Base-by-base conservation (phyloP, 2,329 filamentous ascomycete species). In the Trichoderma oligosporum region DNA sequence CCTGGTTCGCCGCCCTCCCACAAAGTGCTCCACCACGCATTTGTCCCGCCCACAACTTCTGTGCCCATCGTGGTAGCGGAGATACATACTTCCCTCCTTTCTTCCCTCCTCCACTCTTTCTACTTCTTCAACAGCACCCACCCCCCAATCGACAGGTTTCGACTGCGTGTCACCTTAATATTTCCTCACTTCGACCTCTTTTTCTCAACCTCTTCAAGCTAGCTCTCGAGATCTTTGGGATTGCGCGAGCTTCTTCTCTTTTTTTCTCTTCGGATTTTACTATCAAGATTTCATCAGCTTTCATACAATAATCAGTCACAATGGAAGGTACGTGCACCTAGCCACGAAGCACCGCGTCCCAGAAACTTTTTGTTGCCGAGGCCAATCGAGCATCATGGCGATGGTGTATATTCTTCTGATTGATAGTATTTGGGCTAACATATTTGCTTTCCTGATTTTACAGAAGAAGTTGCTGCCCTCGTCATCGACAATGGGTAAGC, bases 401-500 rank as follows among this genome's bases (percentile, higher is more conserved):
- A 48, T 33, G 56, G 36, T 54, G 49, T 42, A 36, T 35, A 49
- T 64, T 31, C 27, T 35, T 33, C 9, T 22, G 29, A 31, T 20
- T 53, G 41, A 55, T 42, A 53, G 60, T 49, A 46, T 57, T 70
- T 62, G 44, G 20, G 70, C 81, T 82, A 66, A 82, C 73, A 31
- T 65, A 11, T n/a, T n/a, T 52, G 16, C 14, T 35, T 61, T 66
- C 67, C 74, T 63, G 68, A 63, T 62, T 62, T 64, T 80, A 79
- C 76, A 97, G 94, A 99, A 86, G 94, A 99, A 91, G 94, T 99
- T 81, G 94, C 94, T 80, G 94, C 94, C 80, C 92, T 99, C 90
- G 94, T 99, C 81, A 97, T 99, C 83, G 94, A 99, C 92, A 99
- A 99, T 97, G 94, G 94, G 94, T 99, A 93, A 90, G 92, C 82